Evolutionary conservation across 2,329 filamentous ascomycete genomes (phyloP).

Genomic region (Cordyceps fumosorosea): DNA sequence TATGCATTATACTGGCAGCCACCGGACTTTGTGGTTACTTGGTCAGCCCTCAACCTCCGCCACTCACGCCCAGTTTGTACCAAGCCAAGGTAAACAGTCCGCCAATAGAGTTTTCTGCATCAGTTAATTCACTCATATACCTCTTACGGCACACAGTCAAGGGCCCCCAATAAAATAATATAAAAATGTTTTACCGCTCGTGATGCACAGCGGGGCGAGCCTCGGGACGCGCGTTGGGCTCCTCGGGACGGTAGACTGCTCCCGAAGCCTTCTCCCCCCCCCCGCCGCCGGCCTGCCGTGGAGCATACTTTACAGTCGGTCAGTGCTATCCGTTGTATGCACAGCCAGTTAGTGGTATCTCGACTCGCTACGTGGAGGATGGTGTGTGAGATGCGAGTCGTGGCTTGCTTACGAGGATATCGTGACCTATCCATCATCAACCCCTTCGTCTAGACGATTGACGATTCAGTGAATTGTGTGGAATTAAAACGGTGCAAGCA

Average conservation of each 20-base stretch:
- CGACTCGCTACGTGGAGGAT: neutral
- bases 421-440: neutral
- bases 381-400: neutral
- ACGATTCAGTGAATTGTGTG: neutral
- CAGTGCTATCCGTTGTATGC: neutral
- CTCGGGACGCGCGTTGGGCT: conserved; percentile 10
- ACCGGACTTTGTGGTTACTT: neutral
- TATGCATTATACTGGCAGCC: neutral
- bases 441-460: neutral
- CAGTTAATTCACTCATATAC: neutral
- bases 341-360: neutral
- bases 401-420: neutral
- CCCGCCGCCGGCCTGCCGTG: neutral
- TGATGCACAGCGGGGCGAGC: conserved; percentile 8
- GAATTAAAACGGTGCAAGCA: too few species aligned
- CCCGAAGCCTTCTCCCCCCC: neutral
- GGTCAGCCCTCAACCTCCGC: neutral
- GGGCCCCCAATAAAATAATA: neutral
- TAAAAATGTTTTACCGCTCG: neutral
- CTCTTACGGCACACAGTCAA: neutral
- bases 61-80: neutral
- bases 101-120: neutral
- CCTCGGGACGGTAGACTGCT: neutral
- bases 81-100: neutral
- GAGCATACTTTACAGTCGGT: neutral